Percentiles rank a stretch among this genome's conserved stretches.
These are phyloP conservation scores for Pisolithus tinctorius DNA, from an alignment of 768 basidiomycete genomes.

Conservation along the genomic window DNA sequence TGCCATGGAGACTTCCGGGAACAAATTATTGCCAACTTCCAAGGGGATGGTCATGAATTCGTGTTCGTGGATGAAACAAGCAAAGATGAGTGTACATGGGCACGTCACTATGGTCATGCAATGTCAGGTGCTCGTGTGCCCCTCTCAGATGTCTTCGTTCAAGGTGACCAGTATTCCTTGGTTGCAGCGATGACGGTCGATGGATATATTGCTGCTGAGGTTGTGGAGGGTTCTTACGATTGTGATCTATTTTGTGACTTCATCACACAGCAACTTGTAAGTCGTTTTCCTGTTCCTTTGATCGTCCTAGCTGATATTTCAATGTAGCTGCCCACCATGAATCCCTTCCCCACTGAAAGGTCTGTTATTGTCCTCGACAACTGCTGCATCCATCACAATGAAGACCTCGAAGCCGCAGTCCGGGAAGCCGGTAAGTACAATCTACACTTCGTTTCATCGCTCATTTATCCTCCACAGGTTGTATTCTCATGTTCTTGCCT, in stretches of 20 bases:
- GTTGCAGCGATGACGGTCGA: constrained; percentile 25
- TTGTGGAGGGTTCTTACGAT: no score
- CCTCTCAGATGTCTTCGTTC: constrained; percentile 17
- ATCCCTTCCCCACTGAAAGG: constrained; percentile 18
- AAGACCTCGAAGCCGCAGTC: constrained; percentile 6
- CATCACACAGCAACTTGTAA: no score
- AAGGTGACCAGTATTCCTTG: constrained; percentile 26
- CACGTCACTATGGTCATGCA: constrained; percentile 22
- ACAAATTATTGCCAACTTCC: not conserved
- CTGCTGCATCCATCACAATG: constrained; percentile 20
- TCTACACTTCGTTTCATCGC: no score
- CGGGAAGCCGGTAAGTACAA: not conserved
- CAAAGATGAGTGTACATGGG: constrained; percentile 15
- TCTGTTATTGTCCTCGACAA: constrained; percentile 27
- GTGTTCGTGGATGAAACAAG: constrained; percentile 17
- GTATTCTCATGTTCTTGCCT: no score
- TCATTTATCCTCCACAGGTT: no score
- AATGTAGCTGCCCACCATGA: constrained; percentile 24
- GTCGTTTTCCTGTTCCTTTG: not conserved
- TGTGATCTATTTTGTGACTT: no score
- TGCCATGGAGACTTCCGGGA: constrained; percentile 10
- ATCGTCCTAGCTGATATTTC: constrained; percentile 20
- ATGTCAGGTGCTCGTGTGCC: constrained; percentile 14
- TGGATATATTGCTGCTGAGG: no score
- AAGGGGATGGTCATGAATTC: constrained; percentile 13